A percentile compares a stretch with the other conserved stretches of the same genome.
Evolutionary conservation across 257 asterid genomes (phyloP).

Genomic region (Rubia yunnanensis): DNA sequence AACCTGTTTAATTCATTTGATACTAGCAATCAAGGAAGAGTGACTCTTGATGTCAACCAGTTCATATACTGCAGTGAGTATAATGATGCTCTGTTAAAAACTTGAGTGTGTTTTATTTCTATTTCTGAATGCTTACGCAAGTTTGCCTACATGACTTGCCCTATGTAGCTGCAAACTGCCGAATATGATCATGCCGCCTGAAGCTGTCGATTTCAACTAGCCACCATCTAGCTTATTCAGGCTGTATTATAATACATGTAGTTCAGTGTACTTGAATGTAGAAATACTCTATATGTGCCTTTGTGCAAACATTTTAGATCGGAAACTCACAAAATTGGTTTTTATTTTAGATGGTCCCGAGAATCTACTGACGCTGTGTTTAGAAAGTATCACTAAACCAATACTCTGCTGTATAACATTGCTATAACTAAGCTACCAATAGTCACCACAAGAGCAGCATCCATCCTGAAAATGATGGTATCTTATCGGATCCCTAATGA

Average conservation of each 20-base stretch:
- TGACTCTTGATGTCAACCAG: constrained; percentile 77
- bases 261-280: not conserved
- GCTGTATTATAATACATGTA: not conserved
- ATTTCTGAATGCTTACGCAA: not conserved
- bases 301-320: not conserved
- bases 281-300: not conserved
- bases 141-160: not conserved
- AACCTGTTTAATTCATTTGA: constrained; percentile 72
- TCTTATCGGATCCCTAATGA: constrained; percentile 81
- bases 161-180: constrained; percentile 67
- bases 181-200: constrained; percentile 32
- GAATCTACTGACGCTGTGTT: not conserved
- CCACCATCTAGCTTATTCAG: not conserved
- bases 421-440: constrained; percentile 52
- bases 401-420: not conserved
- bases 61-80: constrained; percentile 75
- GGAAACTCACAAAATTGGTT: not conserved
- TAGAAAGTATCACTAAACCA: too few relatives aligned
- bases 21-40: constrained; percentile 71
- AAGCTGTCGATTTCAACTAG: not conserved
- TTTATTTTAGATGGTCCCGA: not conserved
- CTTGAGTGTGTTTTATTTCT: not conserved
- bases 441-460: constrained; percentile 79
- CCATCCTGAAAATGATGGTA: constrained; percentile 90
- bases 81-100: not conserved